Percentiles rank a stretch among this genome's conserved stretches.
phyloP scores from a whole-genome alignment of 257 asterid species.

The Anisodus acutangulus region DNA sequence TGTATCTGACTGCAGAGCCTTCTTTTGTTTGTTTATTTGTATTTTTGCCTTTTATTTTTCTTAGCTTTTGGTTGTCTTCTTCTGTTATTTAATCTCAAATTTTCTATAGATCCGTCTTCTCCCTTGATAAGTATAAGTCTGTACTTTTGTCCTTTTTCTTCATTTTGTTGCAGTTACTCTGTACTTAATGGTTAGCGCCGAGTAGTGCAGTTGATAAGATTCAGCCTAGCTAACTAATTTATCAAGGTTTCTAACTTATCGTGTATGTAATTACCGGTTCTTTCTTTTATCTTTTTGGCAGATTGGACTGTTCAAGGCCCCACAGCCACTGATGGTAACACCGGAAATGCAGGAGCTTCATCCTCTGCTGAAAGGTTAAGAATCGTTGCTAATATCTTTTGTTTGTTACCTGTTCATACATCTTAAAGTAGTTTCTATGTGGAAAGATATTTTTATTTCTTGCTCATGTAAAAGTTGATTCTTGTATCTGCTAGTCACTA shows the following conservation, averaged over 20 bases:
- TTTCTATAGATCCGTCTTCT: not conserved
- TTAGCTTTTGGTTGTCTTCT: not conserved
- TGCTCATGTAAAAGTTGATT: not conserved
- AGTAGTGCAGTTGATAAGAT: too few species aligned
- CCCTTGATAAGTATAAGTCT: not conserved
- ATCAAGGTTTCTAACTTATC: not conserved
- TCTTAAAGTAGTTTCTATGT: not conserved
- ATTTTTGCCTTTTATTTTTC: not conserved
- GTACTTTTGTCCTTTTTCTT: not conserved
- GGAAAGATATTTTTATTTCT: not conserved
- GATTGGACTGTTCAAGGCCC: slow-evolving; percentile 31
- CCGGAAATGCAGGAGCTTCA: slow-evolving; percentile 29
- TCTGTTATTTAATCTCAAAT: not conserved
- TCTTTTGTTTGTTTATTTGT: not conserved
- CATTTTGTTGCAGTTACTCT: not conserved
- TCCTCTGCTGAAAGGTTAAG: slow-evolving; percentile 22
- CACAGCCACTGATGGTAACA: slow-evolving; percentile 20
- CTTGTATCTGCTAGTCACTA: not conserved
- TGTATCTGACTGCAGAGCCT: slow-evolving; percentile 14
- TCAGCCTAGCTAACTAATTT: not conserved
- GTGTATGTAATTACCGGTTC: not conserved
- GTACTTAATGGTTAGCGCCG: not conserved
- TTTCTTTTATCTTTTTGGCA: not conserved
- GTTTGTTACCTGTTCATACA: not conserved
- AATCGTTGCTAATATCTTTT: not conserved